Percentiles rank a stretch among this genome's conserved stretches.
Evolutionary conservation across 2,329 filamentous ascomycete genomes (phyloP).

Genomic region (Thelonectria discophora): DNA sequence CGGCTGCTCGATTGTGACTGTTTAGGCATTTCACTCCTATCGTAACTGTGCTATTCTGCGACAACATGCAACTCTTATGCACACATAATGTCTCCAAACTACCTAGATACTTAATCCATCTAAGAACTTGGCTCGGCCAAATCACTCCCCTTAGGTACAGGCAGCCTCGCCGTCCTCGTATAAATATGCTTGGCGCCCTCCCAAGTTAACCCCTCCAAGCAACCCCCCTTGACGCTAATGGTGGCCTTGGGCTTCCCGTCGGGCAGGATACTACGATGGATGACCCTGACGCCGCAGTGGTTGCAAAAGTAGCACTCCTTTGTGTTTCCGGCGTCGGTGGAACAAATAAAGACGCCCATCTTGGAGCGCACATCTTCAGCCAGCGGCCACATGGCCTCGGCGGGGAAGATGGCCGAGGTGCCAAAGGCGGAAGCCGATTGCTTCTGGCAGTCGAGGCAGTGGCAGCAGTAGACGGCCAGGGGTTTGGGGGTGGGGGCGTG

Average conservation of each 20-base stretch:
- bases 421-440: conserved; percentile 58
- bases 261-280: conserved; percentile 53
- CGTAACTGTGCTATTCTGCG: too few relatives aligned
- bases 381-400: conserved; percentile 53
- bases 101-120: background rate
- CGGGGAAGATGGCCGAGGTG: conserved; percentile 54
- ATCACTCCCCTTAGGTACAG: conserved; percentile 51
- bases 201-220: conserved; percentile 53
- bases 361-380: conserved; percentile 43
- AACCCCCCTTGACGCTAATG: conserved; percentile 58
- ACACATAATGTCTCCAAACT: too few relatives aligned
- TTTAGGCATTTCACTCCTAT: too few relatives aligned
- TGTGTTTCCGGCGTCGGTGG: conserved; percentile 51
- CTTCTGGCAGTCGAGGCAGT: conserved; percentile 57
- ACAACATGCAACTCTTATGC: too few relatives aligned
- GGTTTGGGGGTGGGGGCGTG: conserved; percentile 47
- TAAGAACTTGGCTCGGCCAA: conserved; percentile 28
- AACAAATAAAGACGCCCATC: conserved; percentile 50
- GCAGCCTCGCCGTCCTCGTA: conserved; percentile 54
- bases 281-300: conserved; percentile 56
- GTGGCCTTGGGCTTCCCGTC: conserved; percentile 50
- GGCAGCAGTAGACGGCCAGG: conserved; percentile 53
- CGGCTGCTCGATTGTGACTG: too few relatives aligned
- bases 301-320: conserved; percentile 56
- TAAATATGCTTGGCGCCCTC: conserved; percentile 56